A percentile compares a stretch with the other conserved stretches of the same genome.
These are phyloP conservation scores for Dothideomycetes sp. DNA, from an alignment of 2,329 filamentous ascomycete genomes.

Conservation along the genomic window DNA sequence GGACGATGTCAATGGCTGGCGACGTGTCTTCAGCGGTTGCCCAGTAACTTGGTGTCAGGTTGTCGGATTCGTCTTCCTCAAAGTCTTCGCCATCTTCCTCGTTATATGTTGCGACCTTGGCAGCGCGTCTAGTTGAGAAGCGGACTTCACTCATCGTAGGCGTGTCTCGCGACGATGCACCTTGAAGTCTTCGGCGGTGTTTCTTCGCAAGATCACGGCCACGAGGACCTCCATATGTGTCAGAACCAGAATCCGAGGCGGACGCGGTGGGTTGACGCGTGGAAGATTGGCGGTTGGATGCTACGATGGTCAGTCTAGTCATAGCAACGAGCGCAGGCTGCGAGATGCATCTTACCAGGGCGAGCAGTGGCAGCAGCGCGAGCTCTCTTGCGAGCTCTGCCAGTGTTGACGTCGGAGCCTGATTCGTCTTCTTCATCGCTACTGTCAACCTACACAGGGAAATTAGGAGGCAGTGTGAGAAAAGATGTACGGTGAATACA, in stretches of 20 bases:
- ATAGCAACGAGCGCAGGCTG: constrained; percentile 28
- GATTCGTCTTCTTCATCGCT: constrained; percentile 54
- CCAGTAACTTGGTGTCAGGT: constrained; percentile 59
- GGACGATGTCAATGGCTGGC: constrained; percentile 80
- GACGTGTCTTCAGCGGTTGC: constrained; percentile 61
- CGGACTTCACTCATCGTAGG: constrained; percentile 69
- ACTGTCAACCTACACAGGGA: constrained; percentile 41
- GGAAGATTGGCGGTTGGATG: constrained; percentile 9
- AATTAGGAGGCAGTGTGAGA: constrained; percentile 10
- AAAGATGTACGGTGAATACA: constrained; percentile 16
- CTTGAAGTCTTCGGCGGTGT: constrained; percentile 58
- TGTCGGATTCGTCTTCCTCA: constrained; percentile 49
- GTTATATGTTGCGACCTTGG: constrained; percentile 60
- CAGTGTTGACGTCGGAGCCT: constrained; percentile 61
- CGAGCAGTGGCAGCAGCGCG: constrained; percentile 51
- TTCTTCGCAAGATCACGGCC: constrained; percentile 60
- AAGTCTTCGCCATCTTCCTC: constrained; percentile 52
- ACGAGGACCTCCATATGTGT: constrained; percentile 68
- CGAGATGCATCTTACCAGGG: constrained; percentile 41
- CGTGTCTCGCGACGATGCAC: constrained; percentile 47
- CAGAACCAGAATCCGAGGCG: constrained; percentile 55
- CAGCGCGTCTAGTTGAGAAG: constrained; percentile 79
- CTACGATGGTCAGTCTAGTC: not conserved
- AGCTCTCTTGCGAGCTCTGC: constrained; percentile 50
- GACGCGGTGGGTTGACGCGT: constrained; percentile 35